These are phyloP conservation scores for Colletotrichum sp. DNA, from an alignment of 2,329 filamentous ascomycete genomes.

Conservation along the genomic window DNA sequence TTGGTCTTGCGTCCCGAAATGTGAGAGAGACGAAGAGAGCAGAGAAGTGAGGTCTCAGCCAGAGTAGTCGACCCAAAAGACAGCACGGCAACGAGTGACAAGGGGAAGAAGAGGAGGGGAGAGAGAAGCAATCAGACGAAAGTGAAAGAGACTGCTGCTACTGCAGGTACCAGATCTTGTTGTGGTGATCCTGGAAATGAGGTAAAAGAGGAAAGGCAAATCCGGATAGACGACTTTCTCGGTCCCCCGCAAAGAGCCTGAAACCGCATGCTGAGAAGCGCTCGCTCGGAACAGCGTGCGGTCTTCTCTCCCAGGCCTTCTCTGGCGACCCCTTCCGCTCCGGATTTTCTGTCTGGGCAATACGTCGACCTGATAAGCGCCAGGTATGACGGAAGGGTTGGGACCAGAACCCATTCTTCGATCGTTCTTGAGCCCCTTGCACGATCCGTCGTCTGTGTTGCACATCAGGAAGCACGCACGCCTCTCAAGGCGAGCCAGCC, in stretches of 20 bases:
- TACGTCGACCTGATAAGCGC: slow-evolving; percentile 13
- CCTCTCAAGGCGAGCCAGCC: not conserved
- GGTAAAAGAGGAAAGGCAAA: not conserved
- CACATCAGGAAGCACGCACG: not conserved
- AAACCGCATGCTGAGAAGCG: slow-evolving; percentile 14
- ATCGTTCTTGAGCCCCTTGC: slow-evolving; percentile 2
- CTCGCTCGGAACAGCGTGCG: slow-evolving; percentile 4
- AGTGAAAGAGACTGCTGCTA: not conserved
- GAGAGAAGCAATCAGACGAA: not conserved
- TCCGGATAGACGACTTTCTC: not conserved
- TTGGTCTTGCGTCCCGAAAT: not conserved
- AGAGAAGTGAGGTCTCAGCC: not conserved
- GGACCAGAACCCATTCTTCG: not conserved
- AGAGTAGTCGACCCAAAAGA: slow-evolving; percentile 12
- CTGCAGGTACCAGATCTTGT: slow-evolving; percentile 3
- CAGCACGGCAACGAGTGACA: not conserved
- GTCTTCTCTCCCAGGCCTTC: not conserved
- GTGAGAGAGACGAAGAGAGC: not conserved
- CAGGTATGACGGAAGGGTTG: not conserved
- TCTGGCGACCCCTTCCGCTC: not conserved
- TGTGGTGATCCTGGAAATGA: not conserved
- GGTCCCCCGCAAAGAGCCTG: slow-evolving; percentile 11
- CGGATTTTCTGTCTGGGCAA: slow-evolving; percentile 1
- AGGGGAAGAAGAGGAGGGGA: not conserved
- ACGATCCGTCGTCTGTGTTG: slow-evolving; percentile 11